Evolutionary conservation across 164 flowering plant species (phyloP), one percentile per base, ranked within the genome.

Genomic region (Aristolochia contorta): DNA sequence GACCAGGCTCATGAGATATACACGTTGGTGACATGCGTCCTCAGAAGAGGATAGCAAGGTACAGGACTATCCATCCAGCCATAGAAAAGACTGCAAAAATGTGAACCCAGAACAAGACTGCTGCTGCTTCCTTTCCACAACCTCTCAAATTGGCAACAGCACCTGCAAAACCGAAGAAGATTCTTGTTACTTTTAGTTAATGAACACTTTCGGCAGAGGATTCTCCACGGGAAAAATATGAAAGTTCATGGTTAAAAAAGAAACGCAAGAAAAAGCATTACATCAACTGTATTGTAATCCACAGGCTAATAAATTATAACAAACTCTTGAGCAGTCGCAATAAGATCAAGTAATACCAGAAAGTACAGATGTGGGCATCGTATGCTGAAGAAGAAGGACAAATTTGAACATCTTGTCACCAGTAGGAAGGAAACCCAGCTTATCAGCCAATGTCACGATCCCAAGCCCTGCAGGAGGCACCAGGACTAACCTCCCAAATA

Each of bases 321-420:
- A 24, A 24, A 37, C 43, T 37, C 9, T 37, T 4, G 1, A 37
- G 9, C 10, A 8, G 12, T 37, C 1, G 10, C 1, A 37, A 37
- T 0, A 37, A 37, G 43, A 56, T 9, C 23, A 16, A 32, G 2
- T 16, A 18, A 14, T 78, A 93, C 99, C 95, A 46, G 99, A 74
- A 55, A 91, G 96, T 59, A 93, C 87, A 46, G 99, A 93, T 61
- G 99, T 93, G 22, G 99, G 99, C 99, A 93, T 93, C 32, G 96
- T 69, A 68, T 93, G 91, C 70, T 93, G 99, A 45, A 93, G 93
- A 23, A 93, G 96, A 13, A 86, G 82, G 68, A 93, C 81, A 67
- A 93, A 93, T 41, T 79, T 75, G 65, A 93, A 93, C 97, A 93
- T 90, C 76, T 86, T 88, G 69, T 93, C 96, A 19, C 76, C 89